Percentiles rank a stretch among this genome's conserved stretches.
Evolutionary conservation across 192 early-diverging fungal species (phyloP).

Genomic region (Diversispora epigaea): DNA sequence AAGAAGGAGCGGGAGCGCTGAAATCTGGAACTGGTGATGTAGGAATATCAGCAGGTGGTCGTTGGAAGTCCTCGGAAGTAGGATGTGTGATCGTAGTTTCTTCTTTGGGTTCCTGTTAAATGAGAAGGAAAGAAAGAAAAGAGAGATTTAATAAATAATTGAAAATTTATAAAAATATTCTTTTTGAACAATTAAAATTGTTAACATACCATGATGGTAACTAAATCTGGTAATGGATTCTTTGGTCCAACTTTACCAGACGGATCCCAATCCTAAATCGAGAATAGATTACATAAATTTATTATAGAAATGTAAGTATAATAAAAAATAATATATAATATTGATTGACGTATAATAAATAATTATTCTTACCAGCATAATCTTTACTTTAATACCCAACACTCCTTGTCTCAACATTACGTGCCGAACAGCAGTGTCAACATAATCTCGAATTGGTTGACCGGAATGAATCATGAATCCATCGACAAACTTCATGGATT

Average conservation of each 20-base stretch:
- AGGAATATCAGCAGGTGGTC: background rate
- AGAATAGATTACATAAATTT: background rate
- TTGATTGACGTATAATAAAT: background rate
- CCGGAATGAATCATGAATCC: constrained; percentile 99
- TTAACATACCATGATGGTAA: constrained; percentile 78
- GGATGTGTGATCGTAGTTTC: constrained; percentile 71
- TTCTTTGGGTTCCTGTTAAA: constrained; percentile 73
- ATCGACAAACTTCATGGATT: constrained; percentile 99
- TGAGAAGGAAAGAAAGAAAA: background rate
- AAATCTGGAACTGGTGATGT: background rate
- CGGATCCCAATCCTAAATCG: constrained; percentile 72
- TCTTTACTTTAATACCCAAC: constrained; percentile 99
- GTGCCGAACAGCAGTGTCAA: constrained; percentile 95
- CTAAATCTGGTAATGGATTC: constrained; percentile 92
- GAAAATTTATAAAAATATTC: background rate
- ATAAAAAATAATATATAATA: background rate
- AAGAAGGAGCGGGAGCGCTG: too few relatives aligned
- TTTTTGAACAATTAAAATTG: background rate
- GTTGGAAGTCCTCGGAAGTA: constrained; percentile 54
- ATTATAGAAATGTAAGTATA: background rate
- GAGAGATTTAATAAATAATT: too few relatives aligned
- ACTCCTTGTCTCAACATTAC: constrained; percentile 98
- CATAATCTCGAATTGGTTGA: constrained; percentile 94
- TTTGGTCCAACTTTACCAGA: constrained; percentile 92
- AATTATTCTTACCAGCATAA: constrained; percentile 69